These are phyloP conservation scores for Candida endomychidarum DNA, from an alignment of 805 yeast genomes.

Conservation along the genomic window DNA sequence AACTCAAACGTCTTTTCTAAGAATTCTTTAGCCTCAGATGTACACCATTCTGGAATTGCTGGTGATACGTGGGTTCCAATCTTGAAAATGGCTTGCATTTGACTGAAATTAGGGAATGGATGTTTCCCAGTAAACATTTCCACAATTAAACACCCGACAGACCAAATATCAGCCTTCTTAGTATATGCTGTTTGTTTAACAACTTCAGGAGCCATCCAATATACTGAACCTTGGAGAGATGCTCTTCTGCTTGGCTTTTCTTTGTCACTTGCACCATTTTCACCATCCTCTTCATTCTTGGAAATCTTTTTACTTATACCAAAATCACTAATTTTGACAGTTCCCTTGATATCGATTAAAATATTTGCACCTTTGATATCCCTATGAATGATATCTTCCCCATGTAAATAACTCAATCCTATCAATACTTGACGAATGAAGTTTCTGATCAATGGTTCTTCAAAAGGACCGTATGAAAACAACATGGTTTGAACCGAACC, in stretches of 20 bases:
- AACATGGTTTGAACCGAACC: conserved; percentile 65
- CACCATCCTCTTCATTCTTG: conserved; percentile 11
- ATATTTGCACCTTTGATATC: conserved; percentile 91
- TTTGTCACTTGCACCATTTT: conserved; percentile 9
- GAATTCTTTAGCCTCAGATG: conserved; percentile 68
- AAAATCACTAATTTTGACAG: conserved; percentile 83
- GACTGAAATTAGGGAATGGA: conserved; percentile 92
- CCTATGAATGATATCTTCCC: conserved; percentile 74
- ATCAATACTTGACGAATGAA: conserved; percentile 74
- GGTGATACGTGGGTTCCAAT: conserved; percentile 88
- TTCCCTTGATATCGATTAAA: conserved; percentile 74
- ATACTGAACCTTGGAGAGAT: conserved; percentile 88
- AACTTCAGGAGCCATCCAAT: conserved; percentile 99
- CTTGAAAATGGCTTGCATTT: conserved; percentile 95
- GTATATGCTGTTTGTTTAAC: conserved; percentile 92
- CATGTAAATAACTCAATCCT: conserved; percentile 74
- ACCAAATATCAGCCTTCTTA: conserved; percentile 94
- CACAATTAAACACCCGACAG: conserved; percentile 88
- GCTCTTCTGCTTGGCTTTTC: conserved; percentile 54
- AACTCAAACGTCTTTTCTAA: conserved; percentile 66
- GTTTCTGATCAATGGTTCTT: conserved; percentile 69
- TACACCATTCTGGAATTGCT: conserved; percentile 70
- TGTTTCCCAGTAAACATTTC: conserved; percentile 97
- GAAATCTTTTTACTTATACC: conserved; percentile 62
- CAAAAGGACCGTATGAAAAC: conserved; percentile 73